Evolutionary conservation across 169 alveolate genomes (phyloP).

Genomic region (Cardiosporidium cionae): DNA sequence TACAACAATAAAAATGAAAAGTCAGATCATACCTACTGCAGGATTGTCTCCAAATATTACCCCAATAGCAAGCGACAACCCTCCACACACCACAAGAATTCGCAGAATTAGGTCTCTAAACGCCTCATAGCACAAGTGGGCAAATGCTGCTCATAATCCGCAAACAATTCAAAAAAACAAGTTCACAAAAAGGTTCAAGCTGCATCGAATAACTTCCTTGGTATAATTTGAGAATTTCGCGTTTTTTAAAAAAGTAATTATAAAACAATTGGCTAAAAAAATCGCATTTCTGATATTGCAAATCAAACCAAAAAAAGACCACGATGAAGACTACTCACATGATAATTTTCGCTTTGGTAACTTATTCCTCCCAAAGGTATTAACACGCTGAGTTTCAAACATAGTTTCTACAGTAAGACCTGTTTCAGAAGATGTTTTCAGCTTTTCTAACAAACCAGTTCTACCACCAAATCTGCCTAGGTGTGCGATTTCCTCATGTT

Average conservation of each 20-base stretch:
- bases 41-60: constrained; percentile 38
- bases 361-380: not conserved
- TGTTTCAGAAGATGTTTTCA: not conserved
- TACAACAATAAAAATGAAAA: not conserved
- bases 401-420: not conserved
- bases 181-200: too few species aligned
- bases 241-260: too few species aligned
- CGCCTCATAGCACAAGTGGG: constrained; percentile 27
- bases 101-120: constrained; percentile 35
- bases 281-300: too few species aligned
- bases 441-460: not conserved
- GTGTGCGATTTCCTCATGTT: too few species aligned
- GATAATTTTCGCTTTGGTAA: not conserved
- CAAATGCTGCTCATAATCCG: too few species aligned
- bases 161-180: too few species aligned
- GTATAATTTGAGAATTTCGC: too few species aligned
- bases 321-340: too few species aligned
- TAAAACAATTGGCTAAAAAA: not conserved
- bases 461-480: too few species aligned
- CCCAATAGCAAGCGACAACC: constrained; percentile 40
- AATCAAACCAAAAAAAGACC: too few species aligned
- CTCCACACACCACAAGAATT: constrained; percentile 46
- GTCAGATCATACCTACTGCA: constrained; percentile 23
- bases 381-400: not conserved
- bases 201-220: too few species aligned